Base-by-base conservation (phyloP, 768 basidiomycete species). In the Leccinum pellstonianum region DNA sequence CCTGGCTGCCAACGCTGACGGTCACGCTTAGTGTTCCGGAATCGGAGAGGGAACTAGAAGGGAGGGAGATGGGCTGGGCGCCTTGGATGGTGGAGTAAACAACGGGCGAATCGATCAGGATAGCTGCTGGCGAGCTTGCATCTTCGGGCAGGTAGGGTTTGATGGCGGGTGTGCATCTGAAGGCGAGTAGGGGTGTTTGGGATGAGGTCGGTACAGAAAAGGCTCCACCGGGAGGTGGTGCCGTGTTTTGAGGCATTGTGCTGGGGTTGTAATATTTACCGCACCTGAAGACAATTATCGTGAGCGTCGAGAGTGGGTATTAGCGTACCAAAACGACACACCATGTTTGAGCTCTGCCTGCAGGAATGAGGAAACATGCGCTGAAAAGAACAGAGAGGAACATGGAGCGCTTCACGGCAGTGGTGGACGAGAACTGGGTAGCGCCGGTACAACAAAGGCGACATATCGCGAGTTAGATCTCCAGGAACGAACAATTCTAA, bases 131-230 rank as follows among this genome's bases (percentile, higher is more conserved):
- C 38, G 73, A 71, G 25, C 68, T 64, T 6, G 75, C 75, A 59
- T 86, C 85, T 61, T 81, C 82, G 5, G 81, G 77, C 21, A 87
- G 75, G 66, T 84, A 87, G 2, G 86, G 86, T 29, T 79, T 77
- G 52, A 85, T 77, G 1, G 83, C 82, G 33, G 83, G 85, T 0
- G 78, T 77, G 62, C 86, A 87, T 55, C 84, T 80, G 29, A 87
- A 71, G 17, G 84, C 81, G 29, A 87, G 72, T 12, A 85, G 76
- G 31, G 83, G 79, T 4, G 51, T 70, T 19, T 73, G 59, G 17
- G 77, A 78, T 3, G 66, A 60, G 5, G 65, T 70, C 12, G 81
- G 80, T 15, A 73, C 58, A 6, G 77, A 71, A 60, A 83, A 84
- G 55, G 74, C 67, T 48, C 83, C 82, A 3, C 82, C 84, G 60